phyloP scores from a whole-genome alignment of 345 rosid genomes.

The Linum usitatissimum region DNA sequence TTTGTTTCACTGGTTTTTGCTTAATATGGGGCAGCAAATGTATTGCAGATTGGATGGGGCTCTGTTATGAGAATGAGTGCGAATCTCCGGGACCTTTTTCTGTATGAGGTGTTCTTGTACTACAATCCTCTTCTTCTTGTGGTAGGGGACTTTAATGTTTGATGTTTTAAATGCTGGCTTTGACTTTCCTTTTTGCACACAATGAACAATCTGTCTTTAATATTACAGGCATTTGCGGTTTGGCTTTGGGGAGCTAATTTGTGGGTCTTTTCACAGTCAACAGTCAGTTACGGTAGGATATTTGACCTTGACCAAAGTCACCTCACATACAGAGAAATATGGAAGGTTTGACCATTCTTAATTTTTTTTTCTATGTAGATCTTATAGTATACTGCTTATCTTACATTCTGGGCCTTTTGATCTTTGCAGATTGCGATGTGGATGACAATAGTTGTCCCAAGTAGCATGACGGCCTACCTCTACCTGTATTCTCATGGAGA shows the following conservation, averaged over 20 bases:
- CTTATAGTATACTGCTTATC: background rate
- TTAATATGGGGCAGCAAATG: slow-evolving; percentile 1
- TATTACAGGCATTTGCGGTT: slow-evolving; percentile 70
- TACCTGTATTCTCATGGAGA: slow-evolving; percentile 95
- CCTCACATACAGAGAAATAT: slow-evolving; percentile 79
- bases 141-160: slow-evolving; percentile 37
- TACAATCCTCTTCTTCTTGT: slow-evolving; percentile 95
- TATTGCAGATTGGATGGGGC: slow-evolving; percentile 77
- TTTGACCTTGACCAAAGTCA: slow-evolving; percentile 79
- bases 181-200: background rate
- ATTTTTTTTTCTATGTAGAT: background rate
- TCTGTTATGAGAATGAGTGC: slow-evolving; percentile 90
- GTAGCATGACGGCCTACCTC: slow-evolving; percentile 92
- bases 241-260: slow-evolving; percentile 97
- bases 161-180: background rate
- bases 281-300: slow-evolving; percentile 60
- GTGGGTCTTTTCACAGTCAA: slow-evolving; percentile 79
- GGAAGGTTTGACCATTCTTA: slow-evolving; percentile 57
- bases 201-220: slow-evolving; percentile 13
- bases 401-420: background rate
- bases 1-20: slow-evolving; percentile 4
- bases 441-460: slow-evolving; percentile 88
- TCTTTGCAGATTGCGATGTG: slow-evolving; percentile 80
- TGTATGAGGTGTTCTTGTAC: slow-evolving; percentile 90
- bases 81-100: slow-evolving; percentile 71